phyloP scores from a whole-genome alignment of 495 filamentous ascomycete species.

The Venustampulla echinocandica region DNA sequence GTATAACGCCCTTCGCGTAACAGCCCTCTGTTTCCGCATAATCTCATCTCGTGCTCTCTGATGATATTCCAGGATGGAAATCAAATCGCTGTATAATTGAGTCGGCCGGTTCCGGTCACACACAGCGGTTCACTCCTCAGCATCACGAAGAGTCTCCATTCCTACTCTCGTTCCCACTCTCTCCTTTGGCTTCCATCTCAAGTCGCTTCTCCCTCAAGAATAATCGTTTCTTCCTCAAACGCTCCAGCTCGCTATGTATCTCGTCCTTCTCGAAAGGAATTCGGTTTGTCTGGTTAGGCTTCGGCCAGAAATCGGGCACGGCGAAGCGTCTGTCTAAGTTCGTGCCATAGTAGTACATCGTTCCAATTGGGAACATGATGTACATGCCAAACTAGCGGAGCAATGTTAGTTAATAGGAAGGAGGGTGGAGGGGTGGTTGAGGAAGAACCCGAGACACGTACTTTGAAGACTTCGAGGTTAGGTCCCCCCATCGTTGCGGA shows the following conservation, averaged over 20 bases:
- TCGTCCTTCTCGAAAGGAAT: slow-evolving; percentile 87
- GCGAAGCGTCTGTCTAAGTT: slow-evolving; percentile 90
- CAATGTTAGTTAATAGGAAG: slow-evolving; percentile 5
- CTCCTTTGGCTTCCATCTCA: slow-evolving; percentile 38
- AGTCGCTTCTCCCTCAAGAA: slow-evolving; percentile 52
- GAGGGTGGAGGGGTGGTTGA: slow-evolving; percentile 4
- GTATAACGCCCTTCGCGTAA: slow-evolving; percentile 10
- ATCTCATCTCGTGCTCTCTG: too few relatives aligned
- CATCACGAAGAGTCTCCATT: neutral
- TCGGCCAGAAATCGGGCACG: slow-evolving; percentile 91
- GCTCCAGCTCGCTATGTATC: slow-evolving; percentile 65
- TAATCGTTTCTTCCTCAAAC: slow-evolving; percentile 54
- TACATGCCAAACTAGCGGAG: slow-evolving; percentile 81
- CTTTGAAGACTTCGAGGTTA: slow-evolving; percentile 95
- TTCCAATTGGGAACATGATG: slow-evolving; percentile 94
- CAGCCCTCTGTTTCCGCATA: too few relatives aligned
- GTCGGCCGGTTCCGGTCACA: too few relatives aligned
- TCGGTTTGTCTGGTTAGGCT: slow-evolving; percentile 71
- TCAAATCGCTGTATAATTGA: too few relatives aligned
- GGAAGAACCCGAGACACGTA: slow-evolving; percentile 29
- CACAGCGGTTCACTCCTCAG: neutral
- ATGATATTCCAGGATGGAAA: too few relatives aligned
- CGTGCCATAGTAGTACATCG: slow-evolving; percentile 99
- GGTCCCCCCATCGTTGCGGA: slow-evolving; percentile 62
- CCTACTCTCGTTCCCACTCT: slow-evolving; percentile 20